These are phyloP conservation scores for Pleoardoris graminearum DNA, from an alignment of 2,329 filamentous ascomycete species.

Conservation along the genomic window DNA sequence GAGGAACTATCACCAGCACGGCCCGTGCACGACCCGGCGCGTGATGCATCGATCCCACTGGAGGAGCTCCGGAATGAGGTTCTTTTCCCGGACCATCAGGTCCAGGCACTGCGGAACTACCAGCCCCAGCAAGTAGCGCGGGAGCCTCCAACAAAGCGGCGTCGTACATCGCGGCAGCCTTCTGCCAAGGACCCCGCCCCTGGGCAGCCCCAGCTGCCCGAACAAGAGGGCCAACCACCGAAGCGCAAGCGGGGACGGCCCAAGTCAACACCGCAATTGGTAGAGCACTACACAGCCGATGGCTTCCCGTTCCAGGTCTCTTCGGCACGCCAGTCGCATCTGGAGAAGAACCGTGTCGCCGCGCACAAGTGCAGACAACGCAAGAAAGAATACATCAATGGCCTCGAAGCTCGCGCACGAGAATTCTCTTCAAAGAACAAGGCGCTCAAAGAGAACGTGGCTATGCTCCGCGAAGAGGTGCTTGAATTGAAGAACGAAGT, in stretches of 20 bases:
- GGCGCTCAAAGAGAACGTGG: conserved; percentile 38
- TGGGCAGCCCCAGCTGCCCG: conserved; percentile 14
- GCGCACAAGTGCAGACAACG: conserved; percentile 76
- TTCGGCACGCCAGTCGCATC: conserved; percentile 43
- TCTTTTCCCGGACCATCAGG: conserved; percentile 24
- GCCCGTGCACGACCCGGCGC: conserved; percentile 8
- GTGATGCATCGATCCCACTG: conserved; percentile 32
- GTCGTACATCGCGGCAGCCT: conserved; percentile 25
- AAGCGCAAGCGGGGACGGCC: conserved; percentile 45
- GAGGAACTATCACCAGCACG: conserved; percentile 39
- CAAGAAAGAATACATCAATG: conserved; percentile 61
- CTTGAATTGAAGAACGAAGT: conserved; percentile 45
- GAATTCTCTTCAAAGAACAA: conserved; percentile 44
- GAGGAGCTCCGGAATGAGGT: conserved; percentile 36
- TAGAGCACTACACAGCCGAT: conserved; percentile 37
- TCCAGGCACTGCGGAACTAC: conserved; percentile 10
- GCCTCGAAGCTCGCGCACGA: conserved; percentile 53
- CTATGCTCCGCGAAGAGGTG: conserved; percentile 41
- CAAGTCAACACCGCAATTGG: conserved; percentile 38
- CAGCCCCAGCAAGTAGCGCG: conserved; percentile 12
- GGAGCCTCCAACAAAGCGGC: conserved; percentile 29
- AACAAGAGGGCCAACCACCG: conserved; percentile 27
- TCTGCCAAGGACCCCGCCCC: conserved; percentile 1
- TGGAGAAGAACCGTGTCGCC: conserved; percentile 72
- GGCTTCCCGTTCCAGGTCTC: conserved; percentile 41